Evolutionary conservation across 805 yeast genomes (phyloP), one percentile per base, ranked within the genome.

Genomic region (Ogataea zsoltii): DNA sequence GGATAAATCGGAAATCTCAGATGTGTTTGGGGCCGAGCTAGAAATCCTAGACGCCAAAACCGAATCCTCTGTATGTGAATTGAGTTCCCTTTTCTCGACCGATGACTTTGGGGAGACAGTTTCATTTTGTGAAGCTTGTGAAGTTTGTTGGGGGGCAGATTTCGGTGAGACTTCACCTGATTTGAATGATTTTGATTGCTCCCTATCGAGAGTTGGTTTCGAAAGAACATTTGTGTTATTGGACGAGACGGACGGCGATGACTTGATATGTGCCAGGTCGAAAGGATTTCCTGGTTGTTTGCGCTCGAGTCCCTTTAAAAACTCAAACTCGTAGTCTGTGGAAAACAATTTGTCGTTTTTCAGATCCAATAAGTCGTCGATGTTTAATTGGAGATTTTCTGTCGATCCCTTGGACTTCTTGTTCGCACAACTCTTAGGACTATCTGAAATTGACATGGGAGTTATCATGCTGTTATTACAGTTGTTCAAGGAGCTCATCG

Each of bases 301-400:
- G 23, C 36, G 33, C 4, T 45, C 35, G 2, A 55, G 16, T 28
- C 53, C 57, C 35, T 54, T 53, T 10, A 62, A 42, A 19, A 56
- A 47, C 29, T 55, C 60, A 19, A 49, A 50, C 30, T 61, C 64
- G 26, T 47, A 44, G 9, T 59, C 62, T 17, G 46, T 42, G 0
- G 57, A 41, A 12, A 59, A 42, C 9, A 50, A 30, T 17, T 52
- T 55, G 38, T 62, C 67, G 34, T 56, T 55, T 19, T 53, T 58
- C 18, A 61, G 42, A 38, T 59, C 57, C 37, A 59, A 28, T 16
- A 63, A 41, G 35, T 62, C 63, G 12, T 61, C 53, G 29, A 63
- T 50, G 30, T 57, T 54, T 31, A 54, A 33, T 15, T 51, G 51
- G 25, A 57, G 33, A 19, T 39, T 31, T 12, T 48, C 53, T 14